Evolutionary conservation across 2,329 filamentous ascomycete genomes (phyloP).

Genomic region (Delphinella strobiligena): DNA sequence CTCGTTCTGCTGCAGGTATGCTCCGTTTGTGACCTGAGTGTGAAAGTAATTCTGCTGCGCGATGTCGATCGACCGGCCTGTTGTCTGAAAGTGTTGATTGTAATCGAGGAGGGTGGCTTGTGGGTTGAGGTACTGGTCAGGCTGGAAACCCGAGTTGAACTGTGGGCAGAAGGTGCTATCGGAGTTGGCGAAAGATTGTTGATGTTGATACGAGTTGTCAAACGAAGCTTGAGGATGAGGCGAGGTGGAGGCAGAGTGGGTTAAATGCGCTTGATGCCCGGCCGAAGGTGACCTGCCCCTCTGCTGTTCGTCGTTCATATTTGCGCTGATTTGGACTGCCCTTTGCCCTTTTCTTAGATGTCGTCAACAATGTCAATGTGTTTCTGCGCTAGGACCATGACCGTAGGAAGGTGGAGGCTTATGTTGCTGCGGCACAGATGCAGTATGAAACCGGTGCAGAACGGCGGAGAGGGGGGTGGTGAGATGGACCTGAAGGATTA

Average conservation of each 20-base stretch:
- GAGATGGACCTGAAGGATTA: no score
- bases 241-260: background rate
- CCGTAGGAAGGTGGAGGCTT: background rate
- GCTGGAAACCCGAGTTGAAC: background rate
- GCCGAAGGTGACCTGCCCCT: background rate
- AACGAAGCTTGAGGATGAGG: background rate
- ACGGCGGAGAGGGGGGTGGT: background rate
- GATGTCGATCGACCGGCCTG: constrained; percentile 17
- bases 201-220: no score
- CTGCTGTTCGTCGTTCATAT: background rate
- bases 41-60: constrained; percentile 42
- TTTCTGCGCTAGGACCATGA: background rate
- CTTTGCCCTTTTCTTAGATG: background rate
- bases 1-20: constrained; percentile 27
- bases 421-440: background rate
- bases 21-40: constrained; percentile 9
- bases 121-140: constrained; percentile 7
- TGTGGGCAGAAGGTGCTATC: background rate
- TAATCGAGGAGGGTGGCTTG: constrained; percentile 8
- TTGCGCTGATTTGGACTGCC: no score
- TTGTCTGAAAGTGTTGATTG: constrained; percentile 19
- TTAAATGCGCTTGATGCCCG: background rate
- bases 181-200: no score
- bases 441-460: background rate
- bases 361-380: background rate